These are phyloP conservation scores for Coprinopsis marcescibilis DNA, from an alignment of 768 basidiomycete genomes.

Conservation along the genomic window DNA sequence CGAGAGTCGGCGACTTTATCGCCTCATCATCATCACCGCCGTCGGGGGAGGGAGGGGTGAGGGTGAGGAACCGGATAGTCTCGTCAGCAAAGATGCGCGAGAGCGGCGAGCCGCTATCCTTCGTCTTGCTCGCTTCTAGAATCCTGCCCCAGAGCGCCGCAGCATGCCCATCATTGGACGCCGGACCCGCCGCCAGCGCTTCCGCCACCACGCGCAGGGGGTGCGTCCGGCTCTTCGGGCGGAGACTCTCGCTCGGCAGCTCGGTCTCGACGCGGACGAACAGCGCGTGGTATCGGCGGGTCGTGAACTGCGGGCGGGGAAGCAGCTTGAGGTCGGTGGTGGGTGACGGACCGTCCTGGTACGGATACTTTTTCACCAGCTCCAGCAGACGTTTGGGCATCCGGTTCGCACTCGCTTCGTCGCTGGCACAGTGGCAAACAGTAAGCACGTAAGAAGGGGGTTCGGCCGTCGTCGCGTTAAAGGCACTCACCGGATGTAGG, in stretches of 20 bases:
- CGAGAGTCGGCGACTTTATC: constrained; percentile 26
- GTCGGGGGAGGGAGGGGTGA: constrained; percentile 48
- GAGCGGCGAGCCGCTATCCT: constrained; percentile 31
- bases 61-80: constrained; percentile 48
- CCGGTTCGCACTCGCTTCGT: constrained; percentile 47
- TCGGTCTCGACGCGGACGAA: constrained; percentile 62
- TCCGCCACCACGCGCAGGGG: constrained; percentile 58
- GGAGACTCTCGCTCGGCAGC: constrained; percentile 32
- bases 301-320: constrained; percentile 63
- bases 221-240: constrained; percentile 33
- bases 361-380: constrained; percentile 67
- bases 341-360: constrained; percentile 29
- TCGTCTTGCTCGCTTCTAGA: constrained; percentile 33
- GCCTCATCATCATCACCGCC: constrained; percentile 26
- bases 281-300: constrained; percentile 56
- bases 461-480: too few species aligned
- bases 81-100: constrained; percentile 63
- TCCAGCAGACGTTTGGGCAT: constrained; percentile 70
- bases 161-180: constrained; percentile 28
- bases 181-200: constrained; percentile 41
- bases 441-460: neutral
- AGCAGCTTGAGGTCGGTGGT: constrained; percentile 38
- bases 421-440: constrained; percentile 29
- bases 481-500: constrained; percentile 61
- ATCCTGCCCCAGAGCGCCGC: constrained; percentile 51